Evolutionary conservation across 2,329 filamentous ascomycete species (phyloP), one percentile per base, ranked within the genome.

Genomic region (Botrytis medusae): DNA sequence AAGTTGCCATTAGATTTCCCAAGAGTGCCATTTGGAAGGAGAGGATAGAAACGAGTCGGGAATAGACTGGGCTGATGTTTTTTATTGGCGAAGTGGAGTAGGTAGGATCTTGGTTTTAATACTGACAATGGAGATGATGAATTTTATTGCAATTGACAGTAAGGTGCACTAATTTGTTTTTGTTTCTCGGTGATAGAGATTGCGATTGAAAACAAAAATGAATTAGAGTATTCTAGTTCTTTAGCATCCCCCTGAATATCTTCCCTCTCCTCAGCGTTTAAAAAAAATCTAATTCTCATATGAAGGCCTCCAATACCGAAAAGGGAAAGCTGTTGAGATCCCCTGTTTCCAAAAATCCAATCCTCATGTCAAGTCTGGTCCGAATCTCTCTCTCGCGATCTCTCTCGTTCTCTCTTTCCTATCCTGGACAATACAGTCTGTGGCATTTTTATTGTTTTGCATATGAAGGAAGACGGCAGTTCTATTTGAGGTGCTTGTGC

Each of bases 1-100:
- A 89, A 87, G 78, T 82, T 98, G 75, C 96, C 96, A 4, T 84
- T 98, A 64, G 87, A 91, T 74, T 98, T 98, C 81, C 96, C 95
- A 1, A 94, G 92, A 84, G 74, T 79, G 14, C 74, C 77, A 1
- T 77, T 77, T 74, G 78, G 77, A 22, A 77, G 77, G 68, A 78
- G 68, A 44, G 78, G 73, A 62, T 74, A 62, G n/a, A 22, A 40
- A 57, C 46, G 25, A 71, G 44, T 32, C 10, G 10, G 25, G 25
- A 5, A 12, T 68, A 57, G 64, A 42, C 9, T 68, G 12, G 48
- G 16, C 34, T 68, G 34, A 2, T 68, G 48, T 44, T 6, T 69
- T 18, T 57, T 57, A 57, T 25, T 69, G 65, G 65, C 65, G 65
- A 69, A 69, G 65, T 37, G 65, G 65, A 69, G 65, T 69, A 57